Base-by-base conservation (phyloP, 1,139 yeast species). In the Lodderomyces margitis region DNA sequence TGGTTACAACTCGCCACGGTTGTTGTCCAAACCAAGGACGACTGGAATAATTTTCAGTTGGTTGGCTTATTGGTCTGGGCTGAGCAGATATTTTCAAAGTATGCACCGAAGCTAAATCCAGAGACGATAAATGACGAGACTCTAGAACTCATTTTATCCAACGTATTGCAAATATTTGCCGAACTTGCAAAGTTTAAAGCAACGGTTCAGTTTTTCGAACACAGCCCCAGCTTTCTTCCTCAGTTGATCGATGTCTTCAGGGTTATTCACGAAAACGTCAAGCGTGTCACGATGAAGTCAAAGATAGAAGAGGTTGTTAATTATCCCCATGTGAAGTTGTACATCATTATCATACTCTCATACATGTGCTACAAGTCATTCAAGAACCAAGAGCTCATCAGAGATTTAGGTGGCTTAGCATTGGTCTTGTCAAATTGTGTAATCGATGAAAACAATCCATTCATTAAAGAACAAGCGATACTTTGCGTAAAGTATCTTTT, bases 361-460 rank as follows among this genome's bases (percentile, higher is more conserved):
- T 73, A 73, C 41, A 59, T 88, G 40, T 69, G 75, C 0, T 74
- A 73, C 47, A 68, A 73, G 2, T 74, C 81, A 39, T 66, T 62
- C 40, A 67, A 66, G 3, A 74, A 78, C 2, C 97, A 91, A 56
- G 92, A 91, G 46, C 57, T 65, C 37, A 70, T 87, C 20, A 70
- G 97, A 36, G 75, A 75, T 30, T 54, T 70, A 1, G 87, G 84
- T 40, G 95, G 91, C 0, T 60, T 92, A 8, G 85, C 81, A 42
- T 61, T 87, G 16, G 72, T 91, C 0, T 66, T 92, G 20, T 86
- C 94, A 2, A 86, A 83, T 51, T 89, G 97, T 63, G 77, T 84
- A 32, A 82, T 92, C 37, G 98, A 92, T 59, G 83, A 81, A 39
- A 81, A 85, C 55, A 94, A 92, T 54, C 98, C 98, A 0, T 89